Conservation (phyloP, 257 asterid species). For the Avicennia marina region DNA sequence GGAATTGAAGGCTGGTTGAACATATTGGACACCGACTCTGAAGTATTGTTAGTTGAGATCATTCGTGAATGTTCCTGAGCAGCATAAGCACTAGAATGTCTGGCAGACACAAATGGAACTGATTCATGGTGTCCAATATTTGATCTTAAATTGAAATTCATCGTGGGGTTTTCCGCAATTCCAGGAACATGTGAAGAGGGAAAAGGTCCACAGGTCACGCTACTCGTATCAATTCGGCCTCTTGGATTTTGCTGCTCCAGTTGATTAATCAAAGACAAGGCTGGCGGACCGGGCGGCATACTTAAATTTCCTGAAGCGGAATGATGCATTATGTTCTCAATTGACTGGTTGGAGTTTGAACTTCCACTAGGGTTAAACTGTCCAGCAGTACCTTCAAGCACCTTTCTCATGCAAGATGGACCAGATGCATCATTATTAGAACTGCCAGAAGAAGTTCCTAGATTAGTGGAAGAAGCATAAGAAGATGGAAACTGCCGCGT, state of each 20-base stretch:
- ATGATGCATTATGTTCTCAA: slow-evolving; percentile 34
- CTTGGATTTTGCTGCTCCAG: slow-evolving; percentile 39
- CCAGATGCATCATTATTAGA: too few species aligned
- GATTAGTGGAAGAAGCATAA: slow-evolving; percentile 35
- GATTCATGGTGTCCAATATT: slow-evolving; percentile 50
- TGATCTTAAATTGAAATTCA: slow-evolving; percentile 33
- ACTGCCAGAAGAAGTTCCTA: slow-evolving; percentile 42
- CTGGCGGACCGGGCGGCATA: slow-evolving; percentile 35
- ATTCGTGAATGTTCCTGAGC: slow-evolving; percentile 32
- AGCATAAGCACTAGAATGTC: slow-evolving; percentile 36
- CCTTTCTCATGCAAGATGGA: slow-evolving; percentile 76
- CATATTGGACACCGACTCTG: slow-evolving; percentile 34
- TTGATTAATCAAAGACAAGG: slow-evolving; percentile 32
- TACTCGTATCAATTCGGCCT: slow-evolving; percentile 31
- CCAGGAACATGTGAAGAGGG: slow-evolving; percentile 40
- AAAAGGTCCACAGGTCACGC: slow-evolving; percentile 30
- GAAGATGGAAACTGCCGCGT: slow-evolving; percentile 31
- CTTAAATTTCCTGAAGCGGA: slow-evolving; percentile 36
- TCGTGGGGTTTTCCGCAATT: slow-evolving; percentile 36
- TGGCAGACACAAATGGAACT: slow-evolving; percentile 31
- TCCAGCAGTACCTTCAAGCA: slow-evolving; percentile 71
- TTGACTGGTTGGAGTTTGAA: slow-evolving; percentile 49
- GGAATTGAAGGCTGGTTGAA: slow-evolving; percentile 37
- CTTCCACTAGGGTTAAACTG: slow-evolving; percentile 56
- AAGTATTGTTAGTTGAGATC: slow-evolving; percentile 26